Evolutionary conservation across 768 basidiomycete genomes (phyloP).

Genomic region (Tylopilus felleus): DNA sequence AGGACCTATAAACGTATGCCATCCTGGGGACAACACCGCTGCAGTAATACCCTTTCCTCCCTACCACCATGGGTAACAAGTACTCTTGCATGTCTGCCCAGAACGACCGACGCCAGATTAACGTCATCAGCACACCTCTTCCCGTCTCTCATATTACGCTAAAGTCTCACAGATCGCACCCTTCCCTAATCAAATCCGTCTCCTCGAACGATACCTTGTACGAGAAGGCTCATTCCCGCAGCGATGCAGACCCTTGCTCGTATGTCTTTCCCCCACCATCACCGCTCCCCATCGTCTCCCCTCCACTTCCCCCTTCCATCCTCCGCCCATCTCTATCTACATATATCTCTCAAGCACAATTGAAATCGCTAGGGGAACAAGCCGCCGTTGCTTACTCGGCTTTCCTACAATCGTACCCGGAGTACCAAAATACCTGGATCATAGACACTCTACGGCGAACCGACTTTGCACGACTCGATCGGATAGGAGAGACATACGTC

Average conservation of each 20-base stretch:
- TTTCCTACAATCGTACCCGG: constrained; percentile 46
- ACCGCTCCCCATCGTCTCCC: background rate
- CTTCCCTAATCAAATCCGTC: constrained; percentile 34
- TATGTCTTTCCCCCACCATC: constrained; percentile 1
- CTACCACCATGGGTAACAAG: constrained; percentile 31
- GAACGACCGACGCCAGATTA: constrained; percentile 4
- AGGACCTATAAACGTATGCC: constrained; percentile 17
- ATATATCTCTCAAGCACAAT: constrained; percentile 29
- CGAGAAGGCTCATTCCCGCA: constrained; percentile 24
- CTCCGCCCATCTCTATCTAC: constrained; percentile 12
- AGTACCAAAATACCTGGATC: constrained; percentile 68
- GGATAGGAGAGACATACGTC: constrained; percentile 69
- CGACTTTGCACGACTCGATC: constrained; percentile 59
- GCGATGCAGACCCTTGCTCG: constrained; percentile 3
- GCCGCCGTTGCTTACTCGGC: constrained; percentile 42
- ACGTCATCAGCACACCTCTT: constrained; percentile 6
- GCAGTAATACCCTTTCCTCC: background rate
- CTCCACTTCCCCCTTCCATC: background rate
- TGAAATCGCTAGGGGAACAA: constrained; percentile 29
- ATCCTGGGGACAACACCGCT: background rate
- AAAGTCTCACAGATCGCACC: constrained; percentile 37
- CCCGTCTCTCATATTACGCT: constrained; percentile 37
- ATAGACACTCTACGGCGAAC: constrained; percentile 63
- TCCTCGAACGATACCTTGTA: constrained; percentile 42
- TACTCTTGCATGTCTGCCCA: constrained; percentile 20